Evolutionary conservation across 164 flowering plant genomes (phyloP).

Genomic region (Macadamia tetraphylla): DNA sequence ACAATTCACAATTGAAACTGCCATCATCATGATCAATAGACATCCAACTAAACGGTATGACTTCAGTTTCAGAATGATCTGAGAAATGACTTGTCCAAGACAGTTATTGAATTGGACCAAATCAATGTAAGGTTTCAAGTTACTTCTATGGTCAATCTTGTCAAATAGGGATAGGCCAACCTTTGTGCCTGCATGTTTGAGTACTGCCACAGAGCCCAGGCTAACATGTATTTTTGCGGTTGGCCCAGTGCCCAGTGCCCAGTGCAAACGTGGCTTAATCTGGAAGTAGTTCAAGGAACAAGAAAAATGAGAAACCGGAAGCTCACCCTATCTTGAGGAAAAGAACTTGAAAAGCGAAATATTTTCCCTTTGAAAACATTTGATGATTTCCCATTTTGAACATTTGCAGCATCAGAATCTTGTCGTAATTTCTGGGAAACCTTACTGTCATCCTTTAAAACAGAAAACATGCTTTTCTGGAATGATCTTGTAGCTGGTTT

Average conservation of each 20-base stretch:
- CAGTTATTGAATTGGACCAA: too few relatives aligned
- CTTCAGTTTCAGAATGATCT: not conserved
- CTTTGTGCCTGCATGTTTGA: too few relatives aligned
- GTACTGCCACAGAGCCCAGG: too few relatives aligned
- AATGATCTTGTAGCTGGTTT: slow-evolving; percentile 14
- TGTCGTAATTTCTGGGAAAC: slow-evolving; percentile 19
- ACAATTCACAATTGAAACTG: not conserved
- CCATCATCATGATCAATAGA: not conserved
- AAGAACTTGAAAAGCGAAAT: slow-evolving; percentile 69
- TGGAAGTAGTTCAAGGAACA: not conserved
- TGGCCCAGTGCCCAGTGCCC: too few relatives aligned
- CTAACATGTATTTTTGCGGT: too few relatives aligned
- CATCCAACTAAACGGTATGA: not conserved
- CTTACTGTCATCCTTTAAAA: slow-evolving; percentile 20
- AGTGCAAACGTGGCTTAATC: not conserved
- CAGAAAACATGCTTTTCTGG: slow-evolving; percentile 10
- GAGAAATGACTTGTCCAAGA: too few relatives aligned
- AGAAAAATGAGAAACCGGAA: not conserved
- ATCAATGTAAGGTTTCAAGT: too few relatives aligned
- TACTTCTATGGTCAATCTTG: too few relatives aligned
- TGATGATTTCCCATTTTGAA: slow-evolving; percentile 22
- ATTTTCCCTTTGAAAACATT: slow-evolving; percentile 50
- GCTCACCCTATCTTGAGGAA: slow-evolving; percentile 79
- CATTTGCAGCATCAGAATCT: slow-evolving; percentile 18
- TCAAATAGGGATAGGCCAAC: too few relatives aligned